Percentiles rank a stretch among this genome's conserved stretches.
These are phyloP conservation scores for Lodderomyces parapsilosis DNA, from an alignment of 1,139 yeast species.

Conservation along the genomic window DNA sequence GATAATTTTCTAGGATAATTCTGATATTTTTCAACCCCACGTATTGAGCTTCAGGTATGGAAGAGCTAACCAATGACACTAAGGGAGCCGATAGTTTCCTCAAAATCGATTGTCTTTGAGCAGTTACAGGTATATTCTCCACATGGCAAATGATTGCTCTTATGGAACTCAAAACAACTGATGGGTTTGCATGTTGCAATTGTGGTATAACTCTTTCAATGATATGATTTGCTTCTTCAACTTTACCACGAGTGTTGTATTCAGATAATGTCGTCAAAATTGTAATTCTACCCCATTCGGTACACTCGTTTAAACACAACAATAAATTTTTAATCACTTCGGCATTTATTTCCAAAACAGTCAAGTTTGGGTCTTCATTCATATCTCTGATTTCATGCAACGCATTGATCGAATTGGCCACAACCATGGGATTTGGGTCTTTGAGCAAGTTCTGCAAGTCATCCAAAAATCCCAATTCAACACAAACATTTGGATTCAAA, in stretches of 20 bases:
- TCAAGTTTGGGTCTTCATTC: conserved; percentile 48
- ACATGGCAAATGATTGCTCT: conserved; percentile 78
- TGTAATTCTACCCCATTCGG: conserved; percentile 98
- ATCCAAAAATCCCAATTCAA: conserved; percentile 83
- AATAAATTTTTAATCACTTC: conserved; percentile 63
- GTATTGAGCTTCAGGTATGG: conserved; percentile 91
- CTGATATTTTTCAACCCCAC: conserved; percentile 92
- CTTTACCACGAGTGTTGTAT: conserved; percentile 49
- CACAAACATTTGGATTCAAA: conserved; percentile 73
- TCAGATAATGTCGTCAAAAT: conserved; percentile 80
- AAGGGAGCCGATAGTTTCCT: conserved; percentile 87
- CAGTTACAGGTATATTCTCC: conserved; percentile 41
- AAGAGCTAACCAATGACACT: conserved; percentile 77
- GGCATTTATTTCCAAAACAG: conserved; percentile 39
- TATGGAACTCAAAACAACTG: conserved; percentile 86
- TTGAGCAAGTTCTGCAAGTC: conserved; percentile 67
- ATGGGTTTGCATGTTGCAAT: conserved; percentile 95
- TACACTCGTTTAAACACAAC: conserved; percentile 89
- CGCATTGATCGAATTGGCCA: conserved; percentile 88
- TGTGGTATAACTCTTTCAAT: conserved; percentile 93
- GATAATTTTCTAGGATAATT: conserved; percentile 86
- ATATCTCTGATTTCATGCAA: conserved; percentile 77
- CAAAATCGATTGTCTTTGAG: conserved; percentile 42
- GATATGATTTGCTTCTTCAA: conserved; percentile 76
- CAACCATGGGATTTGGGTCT: conserved; percentile 95